Base-by-base conservation (phyloP, 768 basidiomycete species). In the Tricholoma hemisulphureum region DNA sequence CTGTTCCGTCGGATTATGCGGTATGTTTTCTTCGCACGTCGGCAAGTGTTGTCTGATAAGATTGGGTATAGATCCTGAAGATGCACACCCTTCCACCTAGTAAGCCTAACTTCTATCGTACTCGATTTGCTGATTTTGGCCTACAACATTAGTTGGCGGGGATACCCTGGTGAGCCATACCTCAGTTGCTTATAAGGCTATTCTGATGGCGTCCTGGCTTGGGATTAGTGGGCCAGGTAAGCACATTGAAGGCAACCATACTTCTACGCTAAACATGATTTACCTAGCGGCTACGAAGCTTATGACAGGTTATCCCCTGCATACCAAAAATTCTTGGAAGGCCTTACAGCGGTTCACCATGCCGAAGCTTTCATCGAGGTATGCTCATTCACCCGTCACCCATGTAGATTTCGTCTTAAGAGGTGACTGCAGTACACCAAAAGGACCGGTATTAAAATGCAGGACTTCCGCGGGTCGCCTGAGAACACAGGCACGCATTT, bases 261-360 rank as follows among this genome's bases (percentile, higher is more conserved):
- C 2, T 4, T 24, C n/a, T 4, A 18, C 34, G 6, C 21, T 14
- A 20, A 8, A 16, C 9, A 13, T 32, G 32, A 24, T 37, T 49
- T 24, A 21, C 37, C 0, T 21, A 78, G 79, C 57, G 82, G 75
- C 3, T 87, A 86, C 61, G 84, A 85, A 64, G 85, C 83, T 8
- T 88, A 87, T 69, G 83, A 85, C 67, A 73, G 81, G 14, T 78
- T 88, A 21, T 85, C 84, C 1, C 83, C 83, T 8, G 73, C 79
- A 4, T 77, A 77, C 58, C 71, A 77, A 50, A 74, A 72, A 32
- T 85, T 85, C 68, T 72, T 87, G 41, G 83, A 86, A 64, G 81
- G 82, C 7, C 69, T 87, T 13, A 83, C 80, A 1, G 86, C 86
- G 0, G 67, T 79, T 2, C 85, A 87, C 62, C 69, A 74, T 41